Evolutionary conservation across 2,329 filamentous ascomycete genomes (phyloP).

Genomic region (Colletotrichum zoysiae): DNA sequence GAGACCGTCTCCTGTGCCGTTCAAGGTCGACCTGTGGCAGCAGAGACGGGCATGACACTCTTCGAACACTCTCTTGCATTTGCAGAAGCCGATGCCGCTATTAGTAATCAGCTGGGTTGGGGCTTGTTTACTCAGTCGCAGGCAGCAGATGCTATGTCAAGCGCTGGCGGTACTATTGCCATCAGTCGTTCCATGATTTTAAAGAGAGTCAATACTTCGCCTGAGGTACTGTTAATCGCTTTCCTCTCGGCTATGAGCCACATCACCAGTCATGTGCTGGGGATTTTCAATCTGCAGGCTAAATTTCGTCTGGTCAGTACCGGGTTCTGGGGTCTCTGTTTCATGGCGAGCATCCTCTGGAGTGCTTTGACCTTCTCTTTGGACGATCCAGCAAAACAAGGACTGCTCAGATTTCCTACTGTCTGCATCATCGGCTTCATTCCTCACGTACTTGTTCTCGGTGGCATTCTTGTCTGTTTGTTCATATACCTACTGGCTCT

Average conservation of each 20-base stretch:
- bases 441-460: constrained; percentile 88
- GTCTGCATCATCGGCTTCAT: constrained; percentile 96
- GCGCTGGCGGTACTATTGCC: constrained; percentile 52
- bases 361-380: constrained; percentile 75
- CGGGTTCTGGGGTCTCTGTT: constrained; percentile 89
- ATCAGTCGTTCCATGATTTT: constrained; percentile 77
- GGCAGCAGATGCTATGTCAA: constrained; percentile 47
- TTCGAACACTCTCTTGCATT: constrained; percentile 98
- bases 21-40: constrained; percentile 82
- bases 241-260: constrained; percentile 92
- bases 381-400: constrained; percentile 70
- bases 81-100: constrained; percentile 91
- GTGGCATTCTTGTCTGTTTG: constrained; percentile 81
- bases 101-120: constrained; percentile 83
- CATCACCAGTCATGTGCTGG: constrained; percentile 84
- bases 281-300: constrained; percentile 83
- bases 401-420: constrained; percentile 88
- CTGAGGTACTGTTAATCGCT: constrained; percentile 88
- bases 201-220: constrained; percentile 85
- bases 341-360: constrained; percentile 87
- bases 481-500: constrained; percentile 84
- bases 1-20: constrained; percentile 91
- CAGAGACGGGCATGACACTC: constrained; percentile 94
- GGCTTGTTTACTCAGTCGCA: constrained; percentile 69
- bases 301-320: constrained; percentile 88